These are phyloP conservation scores for Oxytropis ochrocephala DNA, from an alignment of 306 rosid species.

Conservation along the genomic window DNA sequence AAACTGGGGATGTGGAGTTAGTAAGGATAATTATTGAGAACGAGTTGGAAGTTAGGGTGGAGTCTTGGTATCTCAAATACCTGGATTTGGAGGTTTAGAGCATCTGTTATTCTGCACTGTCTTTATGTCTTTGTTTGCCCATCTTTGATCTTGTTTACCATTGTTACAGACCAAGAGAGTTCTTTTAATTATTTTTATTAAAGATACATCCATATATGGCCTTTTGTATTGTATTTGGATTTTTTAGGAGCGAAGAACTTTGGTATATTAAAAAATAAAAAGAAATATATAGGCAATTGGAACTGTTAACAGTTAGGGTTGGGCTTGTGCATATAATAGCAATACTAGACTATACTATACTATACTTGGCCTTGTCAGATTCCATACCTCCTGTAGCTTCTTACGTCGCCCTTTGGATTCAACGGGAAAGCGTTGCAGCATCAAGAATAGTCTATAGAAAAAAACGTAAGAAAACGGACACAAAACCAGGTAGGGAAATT, in stretches of 20 bases:
- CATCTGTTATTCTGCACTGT: neutral
- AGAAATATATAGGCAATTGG: neutral
- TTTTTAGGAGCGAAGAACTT: neutral
- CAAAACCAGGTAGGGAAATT: neutral
- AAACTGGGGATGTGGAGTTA: neutral
- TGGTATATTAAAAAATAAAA: neutral
- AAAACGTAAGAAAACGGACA: neutral
- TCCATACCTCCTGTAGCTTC: constrained; percentile 86
- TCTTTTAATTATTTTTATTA: neutral
- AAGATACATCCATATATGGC: neutral
- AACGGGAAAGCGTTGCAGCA: constrained; percentile 90
- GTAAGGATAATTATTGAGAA: neutral
- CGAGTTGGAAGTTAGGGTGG: neutral
- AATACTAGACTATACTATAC: neutral
- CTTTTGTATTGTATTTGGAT: neutral
- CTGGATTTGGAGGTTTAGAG: neutral
- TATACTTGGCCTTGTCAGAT: neutral
- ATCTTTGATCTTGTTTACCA: neutral
- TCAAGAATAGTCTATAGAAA: constrained; percentile 73
- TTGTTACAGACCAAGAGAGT: neutral
- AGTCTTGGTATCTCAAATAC: neutral
- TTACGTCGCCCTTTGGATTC: constrained; percentile 90
- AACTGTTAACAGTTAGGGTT: neutral
- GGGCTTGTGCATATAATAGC: neutral
- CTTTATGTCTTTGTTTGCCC: neutral